Evolutionary conservation across 768 basidiomycete genomes (phyloP), one percentile per base, ranked within the genome.

Genomic region (Hericium coralloides): DNA sequence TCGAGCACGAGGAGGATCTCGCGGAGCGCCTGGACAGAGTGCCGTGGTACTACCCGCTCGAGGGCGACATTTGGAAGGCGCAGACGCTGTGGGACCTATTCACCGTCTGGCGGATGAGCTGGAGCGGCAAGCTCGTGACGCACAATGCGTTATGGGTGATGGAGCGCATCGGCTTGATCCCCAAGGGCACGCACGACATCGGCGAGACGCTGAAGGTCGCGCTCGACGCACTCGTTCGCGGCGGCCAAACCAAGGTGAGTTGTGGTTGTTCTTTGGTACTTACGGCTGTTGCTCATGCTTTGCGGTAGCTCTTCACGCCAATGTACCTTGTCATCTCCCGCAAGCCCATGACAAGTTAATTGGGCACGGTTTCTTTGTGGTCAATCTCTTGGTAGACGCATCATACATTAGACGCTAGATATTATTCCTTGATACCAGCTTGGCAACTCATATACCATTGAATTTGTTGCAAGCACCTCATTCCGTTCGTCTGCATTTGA

Each of bases 31-130:
- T 78, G 0, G 92, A 91, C 63, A 69, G 70, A 12, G 73, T 92
- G 38, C 83, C 86, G 0, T 99, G 97, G 97, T 99, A 95, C 73
- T 98, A 98, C 72, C 94, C 95, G 0, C 79, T 98, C 25, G 94
- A 97, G 71, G 95, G 97, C 60, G 92, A 99, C 70, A 78, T 97
- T 60, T 66, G 73, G 60, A 97, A 98, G 72, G 89, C 92, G 2
- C 95, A 99, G 75, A 98, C 95, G 1, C 67, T 83, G 38, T 97
- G 92, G 90, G 97, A 98, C 69, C 84, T 84, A 61, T 74, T 93
- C 62, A 89, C 87, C 10, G 87, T 91, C 38, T 92, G 87, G 87
- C 79, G 95, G 54, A 95, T 89, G 77, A 92, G 89, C 71, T 85
- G 81, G 80, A 84, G 86, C 59, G 97, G 97, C 22, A 81, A 81